These are phyloP conservation scores for Pseudofabraea citricarpa DNA, from an alignment of 2,329 filamentous ascomycete species.

Conservation along the genomic window DNA sequence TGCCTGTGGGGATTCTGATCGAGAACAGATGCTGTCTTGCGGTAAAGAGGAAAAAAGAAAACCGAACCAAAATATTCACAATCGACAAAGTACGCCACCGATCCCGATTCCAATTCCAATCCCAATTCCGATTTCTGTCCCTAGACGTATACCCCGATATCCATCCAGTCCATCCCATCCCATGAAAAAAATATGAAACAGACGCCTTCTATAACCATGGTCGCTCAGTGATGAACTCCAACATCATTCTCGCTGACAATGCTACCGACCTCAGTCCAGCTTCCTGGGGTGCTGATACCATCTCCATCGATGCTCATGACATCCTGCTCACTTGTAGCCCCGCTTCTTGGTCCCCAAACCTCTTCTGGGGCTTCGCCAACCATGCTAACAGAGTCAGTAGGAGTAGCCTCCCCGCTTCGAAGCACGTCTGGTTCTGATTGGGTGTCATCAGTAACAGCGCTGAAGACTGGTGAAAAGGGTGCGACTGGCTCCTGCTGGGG, in stretches of 20 bases:
- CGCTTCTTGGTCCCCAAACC: slow-evolving; percentile 28
- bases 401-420: slow-evolving; percentile 52
- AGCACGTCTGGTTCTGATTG: slow-evolving; percentile 27
- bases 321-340: slow-evolving; percentile 41
- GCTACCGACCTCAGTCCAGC: slow-evolving; percentile 63
- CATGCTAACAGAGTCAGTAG: slow-evolving; percentile 53
- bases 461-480: slow-evolving; percentile 18
- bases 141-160: too few species aligned
- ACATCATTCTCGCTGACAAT: slow-evolving; percentile 43
- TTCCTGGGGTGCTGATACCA: slow-evolving; percentile 54
- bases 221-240: slow-evolving; percentile 18
- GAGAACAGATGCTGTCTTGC: too few species aligned
- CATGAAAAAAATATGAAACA: too few species aligned
- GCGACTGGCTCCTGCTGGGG: slow-evolving; percentile 10
- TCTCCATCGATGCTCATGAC: slow-evolving; percentile 54
- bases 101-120: too few species aligned
- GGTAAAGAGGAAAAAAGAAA: too few species aligned
- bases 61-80: too few species aligned
- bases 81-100: too few species aligned
- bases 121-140: too few species aligned
- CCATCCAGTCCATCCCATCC: too few species aligned
- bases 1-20: too few species aligned
- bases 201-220: slow-evolving; percentile 3
- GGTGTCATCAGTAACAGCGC: slow-evolving; percentile 15
- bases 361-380: slow-evolving; percentile 45